Base-by-base conservation (phyloP, 495 filamentous ascomycete genomes). In the Neurospora sp. region DNA sequence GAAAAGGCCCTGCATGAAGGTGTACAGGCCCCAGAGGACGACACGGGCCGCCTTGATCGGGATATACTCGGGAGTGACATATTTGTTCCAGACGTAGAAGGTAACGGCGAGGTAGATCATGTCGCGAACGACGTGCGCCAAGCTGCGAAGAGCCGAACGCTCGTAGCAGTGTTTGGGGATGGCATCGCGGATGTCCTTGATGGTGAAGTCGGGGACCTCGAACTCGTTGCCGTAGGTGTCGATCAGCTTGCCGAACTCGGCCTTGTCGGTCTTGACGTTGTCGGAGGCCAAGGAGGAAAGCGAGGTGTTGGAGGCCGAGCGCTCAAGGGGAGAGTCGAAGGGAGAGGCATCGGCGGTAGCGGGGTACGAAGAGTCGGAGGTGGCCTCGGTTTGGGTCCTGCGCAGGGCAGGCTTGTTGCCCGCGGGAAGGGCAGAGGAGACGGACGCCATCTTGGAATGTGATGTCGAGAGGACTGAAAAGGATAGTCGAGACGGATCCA, bases 221-320 rank as follows among this genome's bases (percentile, higher is more conserved):
- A 93, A 93, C 74, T 90, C 87, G 81, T 93, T 92, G 75, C 91
- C 91, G 79, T 92, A 90, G 36, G 87, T 89, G 82, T 93, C 91
- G 70, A 90, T 81, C 72, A 94, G 88, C 82, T 89, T 90, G 82
- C 84, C 83, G 71, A 82, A 80, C 43, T 77, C 70, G 48, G 73
- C 59, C 74, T 79, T 82, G 54, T 54, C 71, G 70, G 39, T 5
- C 59, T 72, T 48, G 66, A 79, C 78, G 48, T 84, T 82, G n/a
- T 85, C 78, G 17, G 93, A 96, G 66, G 89, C 89, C 83, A 97
- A 86, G 59, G 95, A 98, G 38, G 95, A 97, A 70, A 97, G 88
- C 4, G 95, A 97, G 6, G 96, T 96, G 28, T 92, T 92, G 10
- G 94, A 97, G 24, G 93, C 89, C 13, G 93, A 96, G 43, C 89